Conservation (phyloP, 2,329 filamentous ascomycete species). For the Raffaelea albimanens region DNA sequence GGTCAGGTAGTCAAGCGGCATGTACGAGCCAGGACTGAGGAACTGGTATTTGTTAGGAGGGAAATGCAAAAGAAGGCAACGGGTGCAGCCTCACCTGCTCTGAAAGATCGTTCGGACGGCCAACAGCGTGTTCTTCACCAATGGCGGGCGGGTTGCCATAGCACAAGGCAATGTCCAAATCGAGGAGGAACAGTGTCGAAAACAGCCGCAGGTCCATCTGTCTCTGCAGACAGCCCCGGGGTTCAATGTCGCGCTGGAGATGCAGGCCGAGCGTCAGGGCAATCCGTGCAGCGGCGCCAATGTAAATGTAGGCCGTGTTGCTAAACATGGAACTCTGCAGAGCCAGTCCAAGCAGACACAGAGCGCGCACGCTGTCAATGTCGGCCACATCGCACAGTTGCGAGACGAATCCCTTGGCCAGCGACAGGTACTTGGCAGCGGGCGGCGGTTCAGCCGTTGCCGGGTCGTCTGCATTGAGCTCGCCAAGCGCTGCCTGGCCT, state of each 20-base stretch:
- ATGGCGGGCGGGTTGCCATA: slow-evolving; percentile 18
- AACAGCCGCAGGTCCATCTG: slow-evolving; percentile 17
- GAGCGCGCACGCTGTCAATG: slow-evolving; percentile 16
- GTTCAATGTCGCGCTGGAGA: slow-evolving; percentile 13
- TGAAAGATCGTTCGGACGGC: slow-evolving; percentile 9
- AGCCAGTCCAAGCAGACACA: slow-evolving; percentile 17
- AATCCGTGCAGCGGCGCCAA: slow-evolving; percentile 17
- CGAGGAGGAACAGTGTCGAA: slow-evolving; percentile 17
- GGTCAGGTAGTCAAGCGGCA: slow-evolving; percentile 17
- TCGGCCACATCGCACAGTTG: slow-evolving; percentile 18
- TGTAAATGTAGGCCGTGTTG: slow-evolving; percentile 18
- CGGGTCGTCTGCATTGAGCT: slow-evolving; percentile 1
- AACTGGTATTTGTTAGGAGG: slow-evolving; percentile 10
- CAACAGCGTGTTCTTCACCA: slow-evolving; percentile 12
- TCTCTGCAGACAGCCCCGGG: slow-evolving; percentile 15
- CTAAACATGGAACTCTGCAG: slow-evolving; percentile 16
- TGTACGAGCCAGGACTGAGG: slow-evolving; percentile 17
- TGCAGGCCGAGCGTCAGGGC: slow-evolving; percentile 18
- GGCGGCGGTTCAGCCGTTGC: slow-evolving; percentile 7
- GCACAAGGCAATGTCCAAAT: slow-evolving; percentile 17
- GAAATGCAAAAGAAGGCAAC: background rate
- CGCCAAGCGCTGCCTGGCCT: slow-evolving; percentile 7
- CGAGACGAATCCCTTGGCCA: slow-evolving; percentile 16
- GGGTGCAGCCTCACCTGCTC: slow-evolving; percentile 13
- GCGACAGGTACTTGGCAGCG: slow-evolving; percentile 14